Evolutionary conservation across 345 rosid genomes (phyloP).

Genomic region (Carallia pectinifolia): DNA sequence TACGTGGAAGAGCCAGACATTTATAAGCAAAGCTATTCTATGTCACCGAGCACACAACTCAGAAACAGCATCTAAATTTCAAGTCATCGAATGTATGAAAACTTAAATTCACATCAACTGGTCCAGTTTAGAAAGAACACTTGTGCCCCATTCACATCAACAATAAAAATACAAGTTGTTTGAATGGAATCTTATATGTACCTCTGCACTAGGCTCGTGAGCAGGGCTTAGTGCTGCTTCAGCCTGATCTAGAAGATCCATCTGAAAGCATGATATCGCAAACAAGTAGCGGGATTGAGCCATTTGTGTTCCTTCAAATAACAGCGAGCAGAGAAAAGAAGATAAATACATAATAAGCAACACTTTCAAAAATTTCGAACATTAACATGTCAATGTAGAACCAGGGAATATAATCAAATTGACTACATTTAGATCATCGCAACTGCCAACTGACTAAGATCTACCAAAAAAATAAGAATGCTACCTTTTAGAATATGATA

Average conservation of each 20-base stretch:
- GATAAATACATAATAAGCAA: conserved; percentile 18
- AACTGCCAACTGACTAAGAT: conserved; percentile 10
- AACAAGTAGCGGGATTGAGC: conserved; percentile 98
- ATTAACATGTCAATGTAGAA: not conserved
- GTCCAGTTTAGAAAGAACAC: not conserved
- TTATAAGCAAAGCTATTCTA: conserved; percentile 9
- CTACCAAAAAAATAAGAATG: not conserved
- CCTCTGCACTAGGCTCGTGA: conserved; percentile 85
- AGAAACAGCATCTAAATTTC: not conserved
- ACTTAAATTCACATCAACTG: not conserved
- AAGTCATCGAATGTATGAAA: not conserved
- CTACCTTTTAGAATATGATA: conserved; percentile 85
- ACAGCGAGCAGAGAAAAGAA: conserved; percentile 19
- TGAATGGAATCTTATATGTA: conserved; percentile 20
- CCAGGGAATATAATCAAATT: not conserved
- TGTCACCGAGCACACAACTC: conserved; percentile 7
- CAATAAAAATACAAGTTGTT: not conserved
- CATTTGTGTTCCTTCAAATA: conserved; percentile 74
- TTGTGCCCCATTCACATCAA: not conserved
- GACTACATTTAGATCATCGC: not conserved
- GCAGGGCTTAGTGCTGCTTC: conserved; percentile 81
- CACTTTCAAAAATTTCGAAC: conserved; percentile 8
- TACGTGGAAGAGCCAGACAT: conserved; percentile 26
- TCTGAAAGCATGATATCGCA: conserved; percentile 91
- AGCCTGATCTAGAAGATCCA: conserved; percentile 96